A percentile compares a stretch with the other conserved stretches of the same genome.
Evolutionary conservation across 257 asterid genomes (phyloP).

Genomic region (Solanum ahanhuiri): DNA sequence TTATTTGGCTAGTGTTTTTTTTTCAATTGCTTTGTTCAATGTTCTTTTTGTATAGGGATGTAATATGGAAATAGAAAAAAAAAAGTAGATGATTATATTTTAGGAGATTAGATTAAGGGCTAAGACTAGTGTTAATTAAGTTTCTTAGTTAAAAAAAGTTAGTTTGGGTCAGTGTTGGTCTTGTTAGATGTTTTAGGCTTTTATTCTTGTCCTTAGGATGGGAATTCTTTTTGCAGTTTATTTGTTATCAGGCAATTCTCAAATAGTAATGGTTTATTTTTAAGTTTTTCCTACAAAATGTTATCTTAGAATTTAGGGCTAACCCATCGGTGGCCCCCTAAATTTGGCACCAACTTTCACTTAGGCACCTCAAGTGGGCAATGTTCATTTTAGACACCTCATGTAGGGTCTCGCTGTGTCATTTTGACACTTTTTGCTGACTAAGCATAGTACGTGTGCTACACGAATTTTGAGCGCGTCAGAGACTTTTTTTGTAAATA

Average conservation of each 20-base stretch:
- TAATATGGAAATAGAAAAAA: constrained; percentile 15
- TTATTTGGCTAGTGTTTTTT: constrained; percentile 1
- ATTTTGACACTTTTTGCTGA: too few relatives aligned
- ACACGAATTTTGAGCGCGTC: too few relatives aligned
- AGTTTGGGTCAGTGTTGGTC: constrained; percentile 10
- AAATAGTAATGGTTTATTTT: constrained; percentile 11
- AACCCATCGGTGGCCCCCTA: too few relatives aligned
- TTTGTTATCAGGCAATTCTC: constrained; percentile 16
- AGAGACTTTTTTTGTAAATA: too few relatives aligned
- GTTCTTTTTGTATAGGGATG: constrained; percentile 35
- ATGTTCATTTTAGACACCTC: too few relatives aligned
- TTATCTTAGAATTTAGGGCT: too few relatives aligned
- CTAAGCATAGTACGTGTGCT: too few relatives aligned
- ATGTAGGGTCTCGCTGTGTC: too few relatives aligned
- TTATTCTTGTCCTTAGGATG: constrained; percentile 8
- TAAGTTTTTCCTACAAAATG: not conserved
- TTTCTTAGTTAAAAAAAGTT: constrained; percentile 2
- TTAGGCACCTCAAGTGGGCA: too few relatives aligned
- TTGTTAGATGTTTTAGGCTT: not conserved
- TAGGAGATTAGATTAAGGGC: constrained; percentile 17
- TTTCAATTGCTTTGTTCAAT: constrained; percentile 21
- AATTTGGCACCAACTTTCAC: too few relatives aligned
- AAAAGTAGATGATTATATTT: constrained; percentile 12
- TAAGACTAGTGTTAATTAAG: constrained; percentile 8
- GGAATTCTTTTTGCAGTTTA: constrained; percentile 40